Base-by-base conservation (phyloP, 352 stramenopile species). In the Globisporangium nagaii region DNA sequence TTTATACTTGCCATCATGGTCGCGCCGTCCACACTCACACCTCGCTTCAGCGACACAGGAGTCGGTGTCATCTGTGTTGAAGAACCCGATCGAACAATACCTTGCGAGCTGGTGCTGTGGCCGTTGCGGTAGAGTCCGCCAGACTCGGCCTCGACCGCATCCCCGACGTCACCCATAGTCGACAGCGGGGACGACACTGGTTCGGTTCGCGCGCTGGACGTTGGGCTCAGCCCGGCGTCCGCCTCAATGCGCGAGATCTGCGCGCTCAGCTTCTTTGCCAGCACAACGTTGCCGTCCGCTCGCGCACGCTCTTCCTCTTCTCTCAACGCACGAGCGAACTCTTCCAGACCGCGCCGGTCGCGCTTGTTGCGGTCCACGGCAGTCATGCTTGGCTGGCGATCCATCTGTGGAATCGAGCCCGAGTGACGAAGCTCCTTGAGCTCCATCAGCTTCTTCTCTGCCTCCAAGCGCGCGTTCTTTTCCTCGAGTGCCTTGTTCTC, bases 241-340 rank as follows among this genome's bases (percentile, higher is more conserved):
- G 75, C 70, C 70, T 90, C 76, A 10, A 80, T 91, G 17, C 80
- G 81, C 27, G 78, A 68, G 15, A 84, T 84, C 56, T 94, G 84
- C 9, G 84, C 81, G 49, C 70, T 85, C 11, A 92, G 60, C 65
- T 91, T 91, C 63, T 90, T 86, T 1, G 84, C 84, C 43, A 94
- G 49, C 1, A 69, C 65, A 11, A 88, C 27, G 28, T 92, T 94
- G 25, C 84, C 84, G 28, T 92, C 84, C 0, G 80, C 82, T 41
- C 80, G 79, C 25, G 84, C 84, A 7, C 79, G 79, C 43, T 90
- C 82, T 66, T 94, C 84, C 65, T 90, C 79, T 62, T 89, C 82
- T 36, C 81, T 55, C 20, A 94, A 53, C 2, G 81, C 81, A 51
- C 88, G 79, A n/a, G 82, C 79, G 35, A 94, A 65, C 42, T 94